Percentiles rank a stretch among this genome's conserved stretches.
These are phyloP conservation scores for Aureobasidium lini DNA, from an alignment of 2,329 filamentous ascomycete genomes.

Conservation along the genomic window DNA sequence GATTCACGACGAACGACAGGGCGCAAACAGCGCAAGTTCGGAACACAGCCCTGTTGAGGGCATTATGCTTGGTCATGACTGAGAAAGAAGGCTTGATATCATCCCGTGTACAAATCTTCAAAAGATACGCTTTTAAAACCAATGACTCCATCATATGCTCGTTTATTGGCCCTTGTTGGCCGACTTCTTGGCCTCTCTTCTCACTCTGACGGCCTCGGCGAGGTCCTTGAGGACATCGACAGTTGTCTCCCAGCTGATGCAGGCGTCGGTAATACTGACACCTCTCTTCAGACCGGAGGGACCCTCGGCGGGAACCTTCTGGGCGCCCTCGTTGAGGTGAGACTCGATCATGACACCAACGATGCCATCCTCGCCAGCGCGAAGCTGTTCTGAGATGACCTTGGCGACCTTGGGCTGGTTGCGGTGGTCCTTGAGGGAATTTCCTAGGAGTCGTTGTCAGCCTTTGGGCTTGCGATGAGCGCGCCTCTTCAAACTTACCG, in stretches of 20 bases:
- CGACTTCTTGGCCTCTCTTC: conserved; percentile 47
- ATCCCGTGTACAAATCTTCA: conserved; percentile 6
- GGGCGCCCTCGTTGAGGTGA: conserved; percentile 77
- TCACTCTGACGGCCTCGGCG: conserved; percentile 70
- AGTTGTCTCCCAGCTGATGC: conserved; percentile 87
- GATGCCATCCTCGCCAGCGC: conserved; percentile 78
- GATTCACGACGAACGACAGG: conserved; percentile 1
- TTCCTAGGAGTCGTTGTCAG: conserved; percentile 50
- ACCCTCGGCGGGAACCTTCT: conserved; percentile 78
- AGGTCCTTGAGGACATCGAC: conserved; percentile 75
- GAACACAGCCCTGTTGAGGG: background rate
- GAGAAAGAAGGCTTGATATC: background rate
- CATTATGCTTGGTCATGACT: background rate
- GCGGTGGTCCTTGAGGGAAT: conserved; percentile 94
- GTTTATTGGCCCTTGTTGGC: conserved; percentile 19
- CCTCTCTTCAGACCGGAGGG: conserved; percentile 73
- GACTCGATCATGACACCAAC: conserved; percentile 99
- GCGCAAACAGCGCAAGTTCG: background rate
- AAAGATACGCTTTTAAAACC: conserved; percentile 9
- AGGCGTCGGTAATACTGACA: conserved; percentile 92
- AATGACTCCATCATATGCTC: conserved; percentile 6
- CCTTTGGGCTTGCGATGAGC: background rate
- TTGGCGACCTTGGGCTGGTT: conserved; percentile 94
- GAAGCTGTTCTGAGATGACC: conserved; percentile 74
- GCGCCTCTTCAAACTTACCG: conserved; percentile 46